These are phyloP conservation scores for Plenodomus tracheiphilus DNA, from an alignment of 2,329 filamentous ascomycete genomes.

Conservation along the genomic window DNA sequence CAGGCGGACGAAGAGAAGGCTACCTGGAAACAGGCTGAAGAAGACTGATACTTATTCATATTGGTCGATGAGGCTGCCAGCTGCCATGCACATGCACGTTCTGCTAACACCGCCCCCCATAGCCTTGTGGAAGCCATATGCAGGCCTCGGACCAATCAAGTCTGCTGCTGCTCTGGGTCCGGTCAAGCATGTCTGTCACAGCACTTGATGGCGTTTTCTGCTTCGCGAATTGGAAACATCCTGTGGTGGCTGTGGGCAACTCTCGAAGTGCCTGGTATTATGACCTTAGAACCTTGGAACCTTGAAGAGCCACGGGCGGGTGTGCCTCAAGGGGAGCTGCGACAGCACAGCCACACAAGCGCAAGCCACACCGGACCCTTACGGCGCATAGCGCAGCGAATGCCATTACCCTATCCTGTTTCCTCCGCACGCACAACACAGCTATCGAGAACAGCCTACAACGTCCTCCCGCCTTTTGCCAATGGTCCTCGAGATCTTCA, in stretches of 20 bases:
- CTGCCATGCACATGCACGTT: constrained; percentile 17
- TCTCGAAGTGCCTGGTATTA: too few species aligned
- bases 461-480: constrained; percentile 1
- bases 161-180: constrained; percentile 7
- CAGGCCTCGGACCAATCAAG: constrained; percentile 21
- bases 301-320: too few species aligned
- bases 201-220: constrained; percentile 1
- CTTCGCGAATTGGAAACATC: neutral
- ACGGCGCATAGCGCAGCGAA: constrained; percentile 1
- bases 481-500: constrained; percentile 37
- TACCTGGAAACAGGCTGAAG: constrained; percentile 2
- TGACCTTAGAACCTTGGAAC: too few species aligned
- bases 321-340: constrained; percentile 5
- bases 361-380: constrained; percentile 3
- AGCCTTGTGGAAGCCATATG: constrained; percentile 18
- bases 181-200: constrained; percentile 4
- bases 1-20: neutral
- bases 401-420: constrained; percentile 1
- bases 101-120: constrained; percentile 34
- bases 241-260: neutral
- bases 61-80: constrained; percentile 16
- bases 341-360: constrained; percentile 13
- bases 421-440: constrained; percentile 1
- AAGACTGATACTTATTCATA: constrained; percentile 23
- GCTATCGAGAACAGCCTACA: neutral